Percentiles rank a stretch among this genome's conserved stretches.
These are phyloP conservation scores for Aquanectria penicillioides DNA, from an alignment of 2,329 filamentous ascomycete genomes.

Conservation along the genomic window DNA sequence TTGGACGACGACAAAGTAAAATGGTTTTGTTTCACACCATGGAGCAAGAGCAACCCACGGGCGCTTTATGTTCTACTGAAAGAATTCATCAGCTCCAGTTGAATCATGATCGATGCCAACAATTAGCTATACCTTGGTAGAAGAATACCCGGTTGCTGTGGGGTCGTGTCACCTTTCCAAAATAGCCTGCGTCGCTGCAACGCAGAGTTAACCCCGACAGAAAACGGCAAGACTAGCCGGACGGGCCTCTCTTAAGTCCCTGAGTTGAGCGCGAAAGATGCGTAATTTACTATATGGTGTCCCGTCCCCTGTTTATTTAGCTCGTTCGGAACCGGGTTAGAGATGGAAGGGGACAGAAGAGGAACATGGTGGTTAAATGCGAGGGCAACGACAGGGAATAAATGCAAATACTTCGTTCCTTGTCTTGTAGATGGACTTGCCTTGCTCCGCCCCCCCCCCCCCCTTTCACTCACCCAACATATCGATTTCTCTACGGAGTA, in stretches of 20 bases:
- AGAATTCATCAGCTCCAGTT: not conserved
- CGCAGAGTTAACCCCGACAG: not conserved
- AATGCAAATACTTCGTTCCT: no score
- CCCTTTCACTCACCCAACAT: no score
- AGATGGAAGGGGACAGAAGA: not conserved
- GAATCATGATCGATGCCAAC: not conserved
- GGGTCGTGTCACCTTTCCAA: not conserved
- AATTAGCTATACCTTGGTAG: not conserved
- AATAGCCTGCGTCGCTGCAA: not conserved
- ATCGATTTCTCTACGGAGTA: no score
- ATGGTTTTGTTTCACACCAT: no score
- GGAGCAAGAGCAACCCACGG: no score
- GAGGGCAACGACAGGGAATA: no score
- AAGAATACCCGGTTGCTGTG: not conserved
- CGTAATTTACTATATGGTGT: not conserved
- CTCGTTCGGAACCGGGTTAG: not conserved
- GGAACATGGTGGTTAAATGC: no score
- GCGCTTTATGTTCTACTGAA: not conserved
- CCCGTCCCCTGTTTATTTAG: not conserved
- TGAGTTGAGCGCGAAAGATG: not conserved
- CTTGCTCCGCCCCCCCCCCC: no score
- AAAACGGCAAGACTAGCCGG: conserved; percentile 8
- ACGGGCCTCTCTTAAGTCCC: not conserved
- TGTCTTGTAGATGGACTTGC: no score
- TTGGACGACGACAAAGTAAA: no score